phyloP scores from a whole-genome alignment of 495 filamentous ascomycete genomes.

The Entonaema liquescens region DNA sequence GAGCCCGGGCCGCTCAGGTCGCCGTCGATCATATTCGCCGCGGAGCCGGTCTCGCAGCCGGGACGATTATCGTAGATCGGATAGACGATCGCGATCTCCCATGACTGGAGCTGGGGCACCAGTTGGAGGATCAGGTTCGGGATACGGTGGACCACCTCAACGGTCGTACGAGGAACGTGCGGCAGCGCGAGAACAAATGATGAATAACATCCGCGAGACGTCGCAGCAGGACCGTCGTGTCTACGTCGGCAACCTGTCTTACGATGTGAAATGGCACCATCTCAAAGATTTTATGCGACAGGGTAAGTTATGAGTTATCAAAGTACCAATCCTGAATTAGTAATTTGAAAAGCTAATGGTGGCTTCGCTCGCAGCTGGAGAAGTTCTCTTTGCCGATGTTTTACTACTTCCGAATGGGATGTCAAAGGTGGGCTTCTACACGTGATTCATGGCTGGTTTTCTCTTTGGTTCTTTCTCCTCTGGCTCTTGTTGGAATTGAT shows the following conservation, averaged over 20 bases:
- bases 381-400: conserved; percentile 99
- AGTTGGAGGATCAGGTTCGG: conserved; percentile 67
- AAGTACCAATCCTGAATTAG: not conserved
- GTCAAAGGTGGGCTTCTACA: conserved; percentile 99
- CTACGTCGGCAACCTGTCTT: conserved; percentile 98
- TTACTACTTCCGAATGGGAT: conserved; percentile 99
- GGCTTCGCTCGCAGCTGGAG: conserved; percentile 74
- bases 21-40: conserved; percentile 91
- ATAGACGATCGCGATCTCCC: conserved; percentile 82
- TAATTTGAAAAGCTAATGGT: conserved; percentile 13
- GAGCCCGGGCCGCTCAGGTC: conserved; percentile 59
- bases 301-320: conserved; percentile 69
- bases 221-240: conserved; percentile 99
- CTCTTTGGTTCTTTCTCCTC: conserved; percentile 70
- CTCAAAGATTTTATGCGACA: conserved; percentile 99
- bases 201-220: conserved; percentile 88
- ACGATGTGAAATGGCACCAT: conserved; percentile 99
- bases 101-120: conserved; percentile 78
- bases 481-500: conserved; percentile 88
- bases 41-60: conserved; percentile 92
- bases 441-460: conserved; percentile 87
- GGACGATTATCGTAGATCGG: conserved; percentile 76
- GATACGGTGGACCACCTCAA: conserved; percentile 69
- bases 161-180: conserved; percentile 85
- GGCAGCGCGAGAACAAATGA: conserved; percentile 91